These are phyloP conservation scores for Ephemerocybe angulata DNA, from an alignment of 768 basidiomycete species.

Conservation along the genomic window DNA sequence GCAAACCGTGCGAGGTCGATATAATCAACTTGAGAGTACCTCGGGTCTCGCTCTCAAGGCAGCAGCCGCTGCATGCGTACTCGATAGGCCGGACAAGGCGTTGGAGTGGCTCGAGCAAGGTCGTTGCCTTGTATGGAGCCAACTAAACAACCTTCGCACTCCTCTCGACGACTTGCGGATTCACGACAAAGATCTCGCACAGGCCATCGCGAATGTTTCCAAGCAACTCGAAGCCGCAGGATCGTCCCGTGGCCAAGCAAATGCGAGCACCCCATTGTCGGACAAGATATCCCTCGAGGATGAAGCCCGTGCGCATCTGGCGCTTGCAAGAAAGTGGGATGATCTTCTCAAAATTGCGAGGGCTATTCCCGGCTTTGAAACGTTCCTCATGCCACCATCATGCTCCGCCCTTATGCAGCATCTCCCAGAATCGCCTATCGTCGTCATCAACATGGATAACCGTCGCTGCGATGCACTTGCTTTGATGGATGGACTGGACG, in stretches of 20 bases:
- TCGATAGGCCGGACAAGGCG: too few species aligned
- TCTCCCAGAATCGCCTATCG: conserved; percentile 15
- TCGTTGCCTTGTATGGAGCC: conserved; percentile 17
- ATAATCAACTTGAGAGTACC: not conserved
- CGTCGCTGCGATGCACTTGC: conserved; percentile 21
- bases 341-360: conserved; percentile 7
- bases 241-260: not conserved
- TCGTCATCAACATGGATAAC: conserved; percentile 16
- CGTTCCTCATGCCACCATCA: conserved; percentile 17
- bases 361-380: conserved; percentile 12
- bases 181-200: conserved; percentile 10
- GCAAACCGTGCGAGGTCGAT: not conserved
- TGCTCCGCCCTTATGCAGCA: conserved; percentile 5
- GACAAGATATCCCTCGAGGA: too few species aligned
- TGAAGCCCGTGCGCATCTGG: not conserved
- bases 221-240: conserved; percentile 10
- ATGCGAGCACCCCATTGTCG: not conserved
- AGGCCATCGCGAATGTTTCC: conserved; percentile 10
- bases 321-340: not conserved
- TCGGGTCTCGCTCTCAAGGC: conserved; percentile 10
- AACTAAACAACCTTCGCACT: conserved; percentile 11
- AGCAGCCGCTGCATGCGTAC: too few species aligned
- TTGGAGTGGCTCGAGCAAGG: too few species aligned
- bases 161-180: conserved; percentile 12
- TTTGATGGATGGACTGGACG: conserved; percentile 4